Conservation (phyloP, 495 filamentous ascomycete species). For the Xylaria castorea region DNA sequence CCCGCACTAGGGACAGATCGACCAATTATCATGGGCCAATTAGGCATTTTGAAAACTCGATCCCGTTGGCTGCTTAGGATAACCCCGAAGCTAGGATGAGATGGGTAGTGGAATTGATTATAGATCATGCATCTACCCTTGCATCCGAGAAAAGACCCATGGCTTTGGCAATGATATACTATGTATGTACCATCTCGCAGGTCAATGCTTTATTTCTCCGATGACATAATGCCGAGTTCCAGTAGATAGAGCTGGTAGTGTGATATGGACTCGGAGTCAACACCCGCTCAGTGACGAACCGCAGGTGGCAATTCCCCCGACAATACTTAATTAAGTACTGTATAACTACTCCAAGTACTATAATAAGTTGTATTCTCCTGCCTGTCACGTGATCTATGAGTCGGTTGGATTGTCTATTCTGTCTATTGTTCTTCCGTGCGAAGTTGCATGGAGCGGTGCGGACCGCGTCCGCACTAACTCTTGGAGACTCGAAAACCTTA, state of each 20-base stretch:
- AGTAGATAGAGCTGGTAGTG: neutral
- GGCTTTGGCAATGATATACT: slow-evolving; percentile 1
- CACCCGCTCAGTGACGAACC: neutral
- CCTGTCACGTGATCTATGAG: neutral
- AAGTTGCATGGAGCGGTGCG: slow-evolving; percentile 4
- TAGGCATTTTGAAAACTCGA: neutral
- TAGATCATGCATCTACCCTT: slow-evolving; percentile 13
- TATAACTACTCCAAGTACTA: neutral
- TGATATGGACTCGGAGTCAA: neutral
- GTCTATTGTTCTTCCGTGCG: neutral
- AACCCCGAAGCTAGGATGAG: neutral
- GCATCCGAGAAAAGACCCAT: neutral
- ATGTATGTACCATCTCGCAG: neutral
- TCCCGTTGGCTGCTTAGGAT: neutral
- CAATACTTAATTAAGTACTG: too few species aligned
- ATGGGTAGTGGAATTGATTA: neutral
- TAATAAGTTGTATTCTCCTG: neutral
- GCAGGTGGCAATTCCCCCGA: neutral
- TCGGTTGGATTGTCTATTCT: too few species aligned
- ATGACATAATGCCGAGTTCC: neutral
- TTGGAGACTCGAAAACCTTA: neutral
- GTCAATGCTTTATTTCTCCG: neutral
- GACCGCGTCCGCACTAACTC: slow-evolving; percentile 7
- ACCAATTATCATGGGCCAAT: slow-evolving; percentile 8
- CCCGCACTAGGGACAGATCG: neutral